Base-by-base conservation (phyloP, 2,329 filamentous ascomycete species). In the Pyrenochaeta sp. region DNA sequence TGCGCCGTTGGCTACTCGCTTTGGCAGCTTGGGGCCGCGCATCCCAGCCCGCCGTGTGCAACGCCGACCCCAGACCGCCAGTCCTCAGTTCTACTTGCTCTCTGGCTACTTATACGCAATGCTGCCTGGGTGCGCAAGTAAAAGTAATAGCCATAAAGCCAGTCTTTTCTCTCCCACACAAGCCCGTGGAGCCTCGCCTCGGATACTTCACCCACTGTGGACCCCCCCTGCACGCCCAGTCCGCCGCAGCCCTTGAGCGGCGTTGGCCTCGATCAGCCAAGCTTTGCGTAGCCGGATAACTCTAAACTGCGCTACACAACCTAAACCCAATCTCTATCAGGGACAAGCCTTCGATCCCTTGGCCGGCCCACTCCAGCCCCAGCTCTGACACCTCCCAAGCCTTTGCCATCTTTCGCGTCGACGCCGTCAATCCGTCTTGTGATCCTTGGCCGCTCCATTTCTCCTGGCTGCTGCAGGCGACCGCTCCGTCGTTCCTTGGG, bases 321-420 rank as follows among this genome's bases (percentile, higher is more conserved):
- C 54, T 61, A 62, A 66, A 61, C 62, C 61, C 44, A 58, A 63
- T 63, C 57, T 61, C 64, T 63, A 61, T 58, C 50, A 43, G 52
- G 29, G 60, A 68, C 65, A 68, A 68, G 65, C 64, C 65, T 68
- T 65, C 46, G 45, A 53, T 49, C 36, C 39, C 63, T 67, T 65
- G 63, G 60, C 55, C 18, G 36, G 13, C 29, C 59, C 60, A 57
- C 48, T 47, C 17, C 35, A 9, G 37, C 28, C 53, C 52, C 44
- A 35, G 55, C 43, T 45, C 58, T 60, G 60, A 62, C 61, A 59
- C 60, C 44, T 55, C 21, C 58, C 58, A 63, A 60, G 55, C 43
- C 56, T 48, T 50, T 38, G 42, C 40, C 15, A 30, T 34, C 31
- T 39, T 40, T 41, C 30, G 29, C 44, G 29, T 23, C 36, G 30